Percentiles rank a stretch among this genome's conserved stretches.
phyloP scores from a whole-genome alignment of 345 rosid species.

The Melaleuca alternifolia region DNA sequence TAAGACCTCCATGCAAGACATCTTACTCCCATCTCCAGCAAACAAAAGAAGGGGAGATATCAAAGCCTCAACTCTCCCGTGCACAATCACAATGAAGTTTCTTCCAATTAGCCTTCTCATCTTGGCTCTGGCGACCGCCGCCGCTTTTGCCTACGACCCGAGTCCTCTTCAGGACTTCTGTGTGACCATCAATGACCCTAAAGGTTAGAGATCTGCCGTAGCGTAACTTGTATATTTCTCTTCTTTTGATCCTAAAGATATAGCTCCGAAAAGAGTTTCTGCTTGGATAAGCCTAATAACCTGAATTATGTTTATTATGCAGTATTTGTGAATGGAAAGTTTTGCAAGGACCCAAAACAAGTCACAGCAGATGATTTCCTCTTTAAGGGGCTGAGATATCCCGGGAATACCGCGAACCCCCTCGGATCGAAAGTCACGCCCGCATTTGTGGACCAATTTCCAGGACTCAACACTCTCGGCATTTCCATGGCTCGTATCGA shows the following conservation, averaged over 20 bases:
- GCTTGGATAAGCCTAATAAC: background rate
- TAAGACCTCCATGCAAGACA: too few species aligned
- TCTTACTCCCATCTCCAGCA: too few species aligned
- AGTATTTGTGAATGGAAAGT: background rate
- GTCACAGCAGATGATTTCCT: background rate
- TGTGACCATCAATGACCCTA: background rate
- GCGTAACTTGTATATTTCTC: background rate
- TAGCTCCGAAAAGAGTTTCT: background rate
- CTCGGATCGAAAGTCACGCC: background rate
- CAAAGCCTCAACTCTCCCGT: background rate
- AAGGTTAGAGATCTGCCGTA: background rate
- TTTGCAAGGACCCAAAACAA: background rate
- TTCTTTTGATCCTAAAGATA: background rate
- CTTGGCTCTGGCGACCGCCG: background rate
- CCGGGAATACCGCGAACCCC: background rate
- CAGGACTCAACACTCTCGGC: slow-evolving; percentile 17
- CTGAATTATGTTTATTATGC: background rate
- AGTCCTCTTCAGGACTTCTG: background rate
- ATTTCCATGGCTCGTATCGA: slow-evolving; percentile 13
- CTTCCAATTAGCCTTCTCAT: background rate
- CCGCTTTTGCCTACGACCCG: background rate
- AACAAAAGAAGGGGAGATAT: too few species aligned
- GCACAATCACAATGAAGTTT: background rate
- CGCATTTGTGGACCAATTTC: background rate
- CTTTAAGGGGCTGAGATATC: background rate